Base-by-base conservation (phyloP, 805 yeast genomes). In the Starmerella potacharoeniae region DNA sequence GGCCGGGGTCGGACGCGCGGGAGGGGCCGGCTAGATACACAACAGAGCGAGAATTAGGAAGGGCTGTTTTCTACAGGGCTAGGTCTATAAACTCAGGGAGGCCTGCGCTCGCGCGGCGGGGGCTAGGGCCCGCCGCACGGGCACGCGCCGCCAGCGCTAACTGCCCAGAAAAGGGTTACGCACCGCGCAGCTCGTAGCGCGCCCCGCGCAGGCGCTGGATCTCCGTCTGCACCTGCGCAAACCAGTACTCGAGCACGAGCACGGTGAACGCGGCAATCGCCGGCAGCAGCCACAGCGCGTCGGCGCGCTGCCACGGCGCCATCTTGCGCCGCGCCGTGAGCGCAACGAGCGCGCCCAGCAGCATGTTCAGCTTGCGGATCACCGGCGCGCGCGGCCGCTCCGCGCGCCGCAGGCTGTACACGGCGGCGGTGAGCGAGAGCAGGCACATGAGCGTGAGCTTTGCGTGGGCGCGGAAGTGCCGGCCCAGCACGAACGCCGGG, bases 221-320 rank as follows among this genome's bases (percentile, higher is more conserved):
- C 46, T 60, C 63, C 3, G 11, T 14, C 7, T 54, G 52, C 8
- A 67, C 62, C 51, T 69, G 63, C 8, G 41, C 33, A 28, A 66
- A 51, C 71, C 71, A 69, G 36, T 55, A 48, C 34, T 60, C 55
- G 6, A 68, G 56, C 16, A 66, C 48, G 11, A 56, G 2, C 9
- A 64, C 51, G 0, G 69, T 55, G 10, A 58, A 22, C 5, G 66
- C 55, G 0, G 67, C 62, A 2, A 62, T 48, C 10, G 58, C 28
- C 0, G 73, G 71, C 37, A 68, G 44, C 11, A 55, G 40, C 73
- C 72, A 69, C 28, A 69, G 51, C 34, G 55, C 56, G 55, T 68
- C 71, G 29, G 60, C 60, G 13, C 63, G 60, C 7, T 52, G 30
- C 65, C 65, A 65, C 14, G 40, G 45, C 35, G 39, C 9, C 10